Conservation (phyloP, 2,329 filamentous ascomycete genomes). For the Aspergillus pseudoviridinutans region DNA sequence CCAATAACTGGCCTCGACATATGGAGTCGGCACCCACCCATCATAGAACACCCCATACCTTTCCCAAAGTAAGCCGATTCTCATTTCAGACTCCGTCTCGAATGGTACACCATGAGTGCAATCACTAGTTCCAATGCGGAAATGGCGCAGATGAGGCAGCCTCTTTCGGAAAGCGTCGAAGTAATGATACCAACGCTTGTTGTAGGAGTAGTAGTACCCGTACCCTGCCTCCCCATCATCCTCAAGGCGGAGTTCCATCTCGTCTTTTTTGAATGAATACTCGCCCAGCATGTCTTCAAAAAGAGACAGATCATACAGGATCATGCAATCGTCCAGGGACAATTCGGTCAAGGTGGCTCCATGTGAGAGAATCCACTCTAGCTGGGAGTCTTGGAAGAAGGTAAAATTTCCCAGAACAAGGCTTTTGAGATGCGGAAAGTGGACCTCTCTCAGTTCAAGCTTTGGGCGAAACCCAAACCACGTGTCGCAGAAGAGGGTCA, state of each 20-base stretch:
- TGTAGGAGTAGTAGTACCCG: constrained; percentile 3
- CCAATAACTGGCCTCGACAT: constrained; percentile 10
- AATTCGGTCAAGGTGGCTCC: constrained; percentile 39
- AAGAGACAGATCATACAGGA: constrained; percentile 17
- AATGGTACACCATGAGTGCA: constrained; percentile 12
- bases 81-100: constrained; percentile 15
- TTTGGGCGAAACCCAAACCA: constrained; percentile 43
- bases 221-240: not conserved
- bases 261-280: constrained; percentile 32
- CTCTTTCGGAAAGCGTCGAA: constrained; percentile 15
- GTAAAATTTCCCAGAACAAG: constrained; percentile 41
- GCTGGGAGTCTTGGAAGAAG: constrained; percentile 45
- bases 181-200: constrained; percentile 18
- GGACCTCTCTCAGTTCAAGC: constrained; percentile 30
- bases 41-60: constrained; percentile 19
- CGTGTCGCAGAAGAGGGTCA: constrained; percentile 36
- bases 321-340: constrained; percentile 43
- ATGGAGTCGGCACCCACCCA: constrained; percentile 15
- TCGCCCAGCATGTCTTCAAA: constrained; percentile 32
- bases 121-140: constrained; percentile 9
- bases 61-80: constrained; percentile 8
- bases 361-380: constrained; percentile 45
- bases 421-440: constrained; percentile 38
- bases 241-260: not conserved
- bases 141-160: constrained; percentile 13